These are phyloP conservation scores for Osmozyma mogii DNA, from an alignment of 805 yeast genomes.

Conservation along the genomic window DNA sequence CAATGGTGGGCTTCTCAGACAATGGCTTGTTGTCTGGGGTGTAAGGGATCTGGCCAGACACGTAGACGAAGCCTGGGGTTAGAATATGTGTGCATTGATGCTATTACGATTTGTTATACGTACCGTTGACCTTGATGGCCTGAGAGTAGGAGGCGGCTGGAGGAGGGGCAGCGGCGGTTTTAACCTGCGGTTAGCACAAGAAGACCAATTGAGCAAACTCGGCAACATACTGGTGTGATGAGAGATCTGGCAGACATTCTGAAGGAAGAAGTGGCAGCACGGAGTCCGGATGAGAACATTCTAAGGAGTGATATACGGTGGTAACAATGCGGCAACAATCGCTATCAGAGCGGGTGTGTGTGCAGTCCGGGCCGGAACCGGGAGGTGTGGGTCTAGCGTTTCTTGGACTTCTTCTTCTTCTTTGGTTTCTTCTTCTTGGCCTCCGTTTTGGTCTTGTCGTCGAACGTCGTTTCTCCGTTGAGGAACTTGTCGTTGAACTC, in stretches of 20 bases:
- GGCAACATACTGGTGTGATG: conserved; percentile 13
- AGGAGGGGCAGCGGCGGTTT: conserved; percentile 79
- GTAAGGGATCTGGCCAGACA: conserved; percentile 93
- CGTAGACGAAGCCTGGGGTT: conserved; percentile 63
- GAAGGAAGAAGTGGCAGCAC: conserved; percentile 7
- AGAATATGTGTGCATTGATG: conserved; percentile 5
- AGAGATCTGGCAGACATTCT: conserved; percentile 13
- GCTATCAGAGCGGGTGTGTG: too few relatives aligned
- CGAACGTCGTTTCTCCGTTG: conserved; percentile 19
- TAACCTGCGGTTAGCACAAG: conserved; percentile 32
- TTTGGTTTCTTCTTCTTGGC: conserved; percentile 6
- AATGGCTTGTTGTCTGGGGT: conserved; percentile 76
- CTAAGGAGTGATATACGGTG: conserved; percentile 21
- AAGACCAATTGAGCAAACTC: neutral
- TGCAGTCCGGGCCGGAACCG: neutral
- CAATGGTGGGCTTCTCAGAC: conserved; percentile 56
- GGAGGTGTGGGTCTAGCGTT: conserved; percentile 8
- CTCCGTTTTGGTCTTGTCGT: conserved; percentile 5
- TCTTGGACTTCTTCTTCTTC: conserved; percentile 24
- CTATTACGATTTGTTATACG: conserved; percentile 10
- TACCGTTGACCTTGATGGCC: conserved; percentile 79
- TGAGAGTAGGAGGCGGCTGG: conserved; percentile 97
- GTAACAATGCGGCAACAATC: conserved; percentile 19
- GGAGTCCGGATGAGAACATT: conserved; percentile 16
- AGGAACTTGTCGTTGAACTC: conserved; percentile 25